These are phyloP conservation scores for Spatholobus suberectus DNA, from an alignment of 306 rosid genomes.

Conservation along the genomic window DNA sequence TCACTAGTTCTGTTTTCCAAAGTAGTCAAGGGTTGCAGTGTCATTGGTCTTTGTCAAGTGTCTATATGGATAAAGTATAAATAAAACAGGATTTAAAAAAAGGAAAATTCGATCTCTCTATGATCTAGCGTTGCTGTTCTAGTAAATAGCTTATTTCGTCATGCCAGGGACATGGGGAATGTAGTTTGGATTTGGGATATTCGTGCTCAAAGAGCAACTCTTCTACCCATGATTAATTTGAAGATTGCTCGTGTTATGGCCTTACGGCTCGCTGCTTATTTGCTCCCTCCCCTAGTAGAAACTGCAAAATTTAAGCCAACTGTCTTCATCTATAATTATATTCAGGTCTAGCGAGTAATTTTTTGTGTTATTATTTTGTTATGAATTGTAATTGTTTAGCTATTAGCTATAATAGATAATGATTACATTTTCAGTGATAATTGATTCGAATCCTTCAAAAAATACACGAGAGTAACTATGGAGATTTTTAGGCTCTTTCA, in stretches of 20 bases:
- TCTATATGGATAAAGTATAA: conserved; percentile 57
- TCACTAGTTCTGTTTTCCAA: conserved; percentile 42
- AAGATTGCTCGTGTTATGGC: neutral
- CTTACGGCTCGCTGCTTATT: neutral
- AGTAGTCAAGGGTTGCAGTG: conserved; percentile 51
- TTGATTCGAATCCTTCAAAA: neutral
- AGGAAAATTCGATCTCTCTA: conserved; percentile 39
- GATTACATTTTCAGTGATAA: neutral
- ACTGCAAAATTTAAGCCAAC: neutral
- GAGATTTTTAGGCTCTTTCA: neutral
- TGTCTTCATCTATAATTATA: neutral
- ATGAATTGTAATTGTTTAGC: neutral
- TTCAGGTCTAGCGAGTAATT: neutral
- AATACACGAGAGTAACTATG: no score
- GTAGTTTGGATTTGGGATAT: conserved; percentile 26
- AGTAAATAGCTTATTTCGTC: conserved; percentile 27
- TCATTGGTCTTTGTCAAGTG: conserved; percentile 57
- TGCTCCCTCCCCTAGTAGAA: neutral
- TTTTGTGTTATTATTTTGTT: neutral
- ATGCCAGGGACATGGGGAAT: conserved; percentile 33
- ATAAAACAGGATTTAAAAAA: conserved; percentile 53
- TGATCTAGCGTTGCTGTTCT: conserved; percentile 7
- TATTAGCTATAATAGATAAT: neutral
- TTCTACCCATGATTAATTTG: neutral
- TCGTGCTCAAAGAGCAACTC: conserved; percentile 41